phyloP scores from a whole-genome alignment of 306 rosid species.

The Corylus americana region DNA sequence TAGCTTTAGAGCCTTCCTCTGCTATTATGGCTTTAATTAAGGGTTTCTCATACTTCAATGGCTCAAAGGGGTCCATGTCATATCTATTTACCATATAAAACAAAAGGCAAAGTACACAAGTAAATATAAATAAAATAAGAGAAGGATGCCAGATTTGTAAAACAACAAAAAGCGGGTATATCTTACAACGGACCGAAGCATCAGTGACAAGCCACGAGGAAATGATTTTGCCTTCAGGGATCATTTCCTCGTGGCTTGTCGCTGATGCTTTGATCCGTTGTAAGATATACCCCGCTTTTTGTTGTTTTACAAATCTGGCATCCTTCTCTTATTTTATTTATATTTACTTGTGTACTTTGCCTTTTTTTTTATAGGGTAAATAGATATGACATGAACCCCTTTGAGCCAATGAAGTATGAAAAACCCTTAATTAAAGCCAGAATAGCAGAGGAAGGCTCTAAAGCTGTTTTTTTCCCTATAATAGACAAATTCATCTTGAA shows the following conservation, averaged over 20 bases:
- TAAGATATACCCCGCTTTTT: slow-evolving; percentile 42
- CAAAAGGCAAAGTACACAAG: slow-evolving; percentile 20
- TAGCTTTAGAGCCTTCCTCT: slow-evolving; percentile 81
- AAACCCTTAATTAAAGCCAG: slow-evolving; percentile 84
- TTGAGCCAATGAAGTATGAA: slow-evolving; percentile 91
- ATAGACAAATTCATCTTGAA: slow-evolving; percentile 82
- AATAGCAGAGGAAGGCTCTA: slow-evolving; percentile 82
- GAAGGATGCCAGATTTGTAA: slow-evolving; percentile 13
- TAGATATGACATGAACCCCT: slow-evolving; percentile 99
- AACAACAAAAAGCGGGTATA: slow-evolving; percentile 13
- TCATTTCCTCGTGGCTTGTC: slow-evolving; percentile 98
- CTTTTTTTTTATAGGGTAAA: slow-evolving; percentile 65
- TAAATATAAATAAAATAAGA: slow-evolving; percentile 11
- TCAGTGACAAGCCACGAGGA: slow-evolving; percentile 95
- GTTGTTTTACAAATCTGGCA: slow-evolving; percentile 8
- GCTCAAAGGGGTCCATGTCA: slow-evolving; percentile 96
- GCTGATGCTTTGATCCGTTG: slow-evolving; percentile 91
- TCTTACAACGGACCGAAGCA: slow-evolving; percentile 94
- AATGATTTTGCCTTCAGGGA: no score
- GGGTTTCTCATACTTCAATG: slow-evolving; percentile 91
- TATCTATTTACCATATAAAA: slow-evolving; percentile 92
- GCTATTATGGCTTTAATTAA: slow-evolving; percentile 80
- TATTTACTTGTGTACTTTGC: slow-evolving; percentile 21
- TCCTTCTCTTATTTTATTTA: slow-evolving; percentile 7
- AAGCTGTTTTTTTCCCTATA: slow-evolving; percentile 84